Evolutionary conservation across 2,329 filamentous ascomycete species (phyloP), one percentile per base, ranked within the genome.

Genomic region (Alternaria viburni): DNA sequence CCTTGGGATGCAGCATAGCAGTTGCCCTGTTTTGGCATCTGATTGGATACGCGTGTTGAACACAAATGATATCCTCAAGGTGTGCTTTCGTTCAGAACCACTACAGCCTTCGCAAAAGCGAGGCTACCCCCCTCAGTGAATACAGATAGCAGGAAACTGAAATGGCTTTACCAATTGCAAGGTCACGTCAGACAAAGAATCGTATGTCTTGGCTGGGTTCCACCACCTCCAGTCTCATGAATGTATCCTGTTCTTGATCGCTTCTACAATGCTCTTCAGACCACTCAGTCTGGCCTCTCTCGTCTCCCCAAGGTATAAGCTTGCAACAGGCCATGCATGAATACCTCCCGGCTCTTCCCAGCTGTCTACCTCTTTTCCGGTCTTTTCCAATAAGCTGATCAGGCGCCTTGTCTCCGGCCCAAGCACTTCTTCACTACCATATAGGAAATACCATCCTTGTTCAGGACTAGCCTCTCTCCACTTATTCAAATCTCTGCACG

Each of bases 321-420:
- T 83, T 10, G 90, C 91, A 19, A 96, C 90, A 0, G 92, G 92
- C 93, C 93, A 96, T 11, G 90, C 92, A 78, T 96, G 93, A 61
- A 96, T 89, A 3, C 88, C 89, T 13, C 87, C 90, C 26, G 84
- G 80, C 68, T 92, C 88, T 72, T 88, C 87, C 70, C 87, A 83
- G 59, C 83, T 84, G 57, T 84, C 82, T n/a, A 91, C 84, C 41
- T 85, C 77, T 32, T 87, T 79, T 4, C 85, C 85, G 13, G 85
- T 83, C 54, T 83, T 84, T 61, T 83, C 81, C 60, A 92, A 82
- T 28, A 86, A 79, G 12, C 80, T 78, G 12, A 91, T 82, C 63
- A 93, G 81, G 23, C 85, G 83, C 67, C 87, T 83, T 17, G 92
- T 90, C 67, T 93, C 91, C 0, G 88, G 86, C 1, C 88, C 89